A percentile compares a stretch with the other conserved stretches of the same genome.
Evolutionary conservation across 148 eudicot genomes (phyloP).

Genomic region (Suaeda aralocaspica): DNA sequence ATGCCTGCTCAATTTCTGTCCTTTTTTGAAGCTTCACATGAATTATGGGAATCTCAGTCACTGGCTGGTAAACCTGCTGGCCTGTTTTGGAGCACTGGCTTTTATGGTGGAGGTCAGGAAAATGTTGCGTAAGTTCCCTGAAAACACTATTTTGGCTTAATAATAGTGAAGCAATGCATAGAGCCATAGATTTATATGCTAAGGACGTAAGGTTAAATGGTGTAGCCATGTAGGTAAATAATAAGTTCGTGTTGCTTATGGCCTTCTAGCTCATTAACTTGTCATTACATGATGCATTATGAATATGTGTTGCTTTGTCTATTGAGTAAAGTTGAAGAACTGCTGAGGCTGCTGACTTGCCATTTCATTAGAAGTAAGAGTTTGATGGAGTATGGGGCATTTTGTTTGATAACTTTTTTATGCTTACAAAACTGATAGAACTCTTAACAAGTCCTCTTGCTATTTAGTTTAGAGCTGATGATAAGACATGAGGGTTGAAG

Average conservation of each 20-base stretch:
- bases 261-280: not conserved
- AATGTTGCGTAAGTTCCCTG: constrained; percentile 51
- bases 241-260: not conserved
- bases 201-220: not conserved
- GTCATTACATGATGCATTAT: too few relatives aligned
- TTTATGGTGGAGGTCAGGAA: constrained; percentile 76
- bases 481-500: not conserved
- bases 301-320: not conserved
- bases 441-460: not conserved
- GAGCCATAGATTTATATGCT: not conserved
- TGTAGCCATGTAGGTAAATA: not conserved
- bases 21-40: constrained; percentile 53
- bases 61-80: constrained; percentile 83
- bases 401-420: not conserved
- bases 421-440: not conserved
- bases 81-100: constrained; percentile 75
- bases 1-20: constrained; percentile 68
- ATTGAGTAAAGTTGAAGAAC: not conserved
- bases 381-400: not conserved
- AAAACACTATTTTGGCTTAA: not conserved
- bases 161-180: too few relatives aligned
- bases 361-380: not conserved
- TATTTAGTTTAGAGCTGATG: too few relatives aligned
- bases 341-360: not conserved
- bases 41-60: constrained; percentile 49